These are phyloP conservation scores for Tricholoma terreum DNA, from an alignment of 768 basidiomycete species.

Conservation along the genomic window DNA sequence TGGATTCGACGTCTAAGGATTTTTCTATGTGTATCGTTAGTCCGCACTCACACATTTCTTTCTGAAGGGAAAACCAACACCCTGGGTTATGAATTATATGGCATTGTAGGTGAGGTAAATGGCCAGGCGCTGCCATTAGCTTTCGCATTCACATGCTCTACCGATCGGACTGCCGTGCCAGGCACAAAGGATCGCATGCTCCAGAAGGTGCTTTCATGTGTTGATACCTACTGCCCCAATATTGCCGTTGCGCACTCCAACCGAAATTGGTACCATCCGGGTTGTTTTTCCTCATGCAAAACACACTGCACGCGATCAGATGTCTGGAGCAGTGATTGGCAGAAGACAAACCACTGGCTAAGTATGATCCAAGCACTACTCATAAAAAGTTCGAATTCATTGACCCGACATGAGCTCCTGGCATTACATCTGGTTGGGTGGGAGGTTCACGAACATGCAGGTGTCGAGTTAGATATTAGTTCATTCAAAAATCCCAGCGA, in stretches of 20 bases:
- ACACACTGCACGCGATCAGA: constrained; percentile 25
- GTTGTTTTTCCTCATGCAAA: constrained; percentile 18
- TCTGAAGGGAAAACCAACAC: constrained; percentile 4
- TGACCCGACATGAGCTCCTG: constrained; percentile 23
- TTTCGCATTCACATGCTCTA: constrained; percentile 19
- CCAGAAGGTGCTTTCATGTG: constrained; percentile 14
- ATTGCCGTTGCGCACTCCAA: constrained; percentile 18
- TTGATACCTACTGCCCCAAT: constrained; percentile 11
- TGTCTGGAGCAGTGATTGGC: constrained; percentile 20
- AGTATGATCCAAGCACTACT: constrained; percentile 15
- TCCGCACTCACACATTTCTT: not conserved
- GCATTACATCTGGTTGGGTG: constrained; percentile 10
- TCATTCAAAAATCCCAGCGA: too few species aligned
- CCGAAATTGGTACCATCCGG: constrained; percentile 26
- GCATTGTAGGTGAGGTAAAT: constrained; percentile 1
- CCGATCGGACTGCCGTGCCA: constrained; percentile 11
- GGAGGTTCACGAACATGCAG: too few species aligned
- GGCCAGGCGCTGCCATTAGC: constrained; percentile 2
- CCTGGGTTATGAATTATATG: constrained; percentile 1
- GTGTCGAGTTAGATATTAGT: too few species aligned
- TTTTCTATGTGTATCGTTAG: not conserved
- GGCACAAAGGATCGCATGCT: constrained; percentile 22
- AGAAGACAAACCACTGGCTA: constrained; percentile 19
- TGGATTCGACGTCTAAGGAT: constrained; percentile 1
- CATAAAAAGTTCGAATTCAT: constrained; percentile 19